phyloP scores from a whole-genome alignment of 371 early-diverging fungal species.

The Funneliformis caledonium region DNA sequence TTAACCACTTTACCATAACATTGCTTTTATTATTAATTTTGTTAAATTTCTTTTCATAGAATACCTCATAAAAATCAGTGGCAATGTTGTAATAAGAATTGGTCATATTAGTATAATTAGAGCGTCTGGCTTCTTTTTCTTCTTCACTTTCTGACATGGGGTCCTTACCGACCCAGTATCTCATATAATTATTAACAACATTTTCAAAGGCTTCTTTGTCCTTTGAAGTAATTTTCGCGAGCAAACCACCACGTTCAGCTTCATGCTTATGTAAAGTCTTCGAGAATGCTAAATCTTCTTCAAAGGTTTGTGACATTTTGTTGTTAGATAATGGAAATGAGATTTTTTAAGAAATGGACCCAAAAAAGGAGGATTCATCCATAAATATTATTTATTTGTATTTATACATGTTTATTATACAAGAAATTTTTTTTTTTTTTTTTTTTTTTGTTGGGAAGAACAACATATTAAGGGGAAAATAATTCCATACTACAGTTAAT shows the following conservation, averaged over 20 bases:
- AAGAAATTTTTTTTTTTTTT: too few species aligned
- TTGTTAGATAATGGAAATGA: background rate
- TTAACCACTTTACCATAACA: background rate
- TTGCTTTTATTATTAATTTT: background rate
- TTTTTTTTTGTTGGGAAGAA: too few species aligned
- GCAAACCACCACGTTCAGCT: conserved; percentile 44
- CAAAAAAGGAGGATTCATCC: too few species aligned
- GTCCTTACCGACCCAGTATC: conserved; percentile 61
- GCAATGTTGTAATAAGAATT: conserved; percentile 84
- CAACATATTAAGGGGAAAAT: too few species aligned
- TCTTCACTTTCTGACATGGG: conserved; percentile 55
- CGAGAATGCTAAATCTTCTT: conserved; percentile 30
- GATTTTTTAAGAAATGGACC: background rate
- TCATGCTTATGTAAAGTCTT: conserved; percentile 28
- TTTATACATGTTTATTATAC: too few species aligned
- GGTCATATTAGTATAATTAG: conserved; percentile 71
- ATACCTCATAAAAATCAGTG: conserved; percentile 84
- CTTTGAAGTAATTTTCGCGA: conserved; percentile 60
- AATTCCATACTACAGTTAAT: too few species aligned
- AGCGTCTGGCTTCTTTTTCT: conserved; percentile 54
- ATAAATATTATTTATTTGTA: too few species aligned
- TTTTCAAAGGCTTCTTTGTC: conserved; percentile 58
- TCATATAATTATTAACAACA: conserved; percentile 63
- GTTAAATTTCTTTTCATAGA: background rate
- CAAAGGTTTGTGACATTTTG: conserved; percentile 35